Evolutionary conservation across 73 alveolate species (phyloP).

Genomic region (Tetrahymena thermophila): DNA sequence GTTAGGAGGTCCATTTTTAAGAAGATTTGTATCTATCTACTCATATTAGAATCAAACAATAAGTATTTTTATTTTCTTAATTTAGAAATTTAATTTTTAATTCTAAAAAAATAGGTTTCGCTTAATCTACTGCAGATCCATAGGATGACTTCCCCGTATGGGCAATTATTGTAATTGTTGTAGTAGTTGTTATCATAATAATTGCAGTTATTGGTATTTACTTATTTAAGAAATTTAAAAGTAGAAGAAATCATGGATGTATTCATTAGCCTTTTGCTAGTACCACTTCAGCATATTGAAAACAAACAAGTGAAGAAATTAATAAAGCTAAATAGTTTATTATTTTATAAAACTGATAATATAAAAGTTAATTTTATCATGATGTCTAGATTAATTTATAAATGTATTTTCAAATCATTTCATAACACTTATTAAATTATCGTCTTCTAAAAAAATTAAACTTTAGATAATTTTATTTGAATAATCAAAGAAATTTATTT

Average conservation of each 20-base stretch:
- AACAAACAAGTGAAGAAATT: too few relatives aligned
- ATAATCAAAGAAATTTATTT: too few relatives aligned
- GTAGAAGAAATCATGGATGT: not conserved
- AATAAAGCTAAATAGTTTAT: too few relatives aligned
- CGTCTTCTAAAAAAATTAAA: too few relatives aligned
- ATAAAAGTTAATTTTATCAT: too few relatives aligned
- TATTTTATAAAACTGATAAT: too few relatives aligned
- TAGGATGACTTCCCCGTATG: not conserved
- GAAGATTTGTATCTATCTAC: not conserved
- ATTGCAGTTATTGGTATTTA: not conserved
- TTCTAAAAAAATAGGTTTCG: not conserved
- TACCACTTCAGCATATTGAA: too few relatives aligned
- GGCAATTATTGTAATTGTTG: not conserved
- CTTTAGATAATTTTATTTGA: too few relatives aligned
- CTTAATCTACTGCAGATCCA: not conserved
- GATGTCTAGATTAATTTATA: too few relatives aligned
- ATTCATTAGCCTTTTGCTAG: too few relatives aligned
- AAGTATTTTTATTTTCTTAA: not conserved
- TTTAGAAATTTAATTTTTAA: not conserved
- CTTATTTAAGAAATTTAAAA: not conserved
- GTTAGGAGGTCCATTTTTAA: not conserved
- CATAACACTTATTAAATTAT: too few relatives aligned
- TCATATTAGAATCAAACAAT: not conserved
- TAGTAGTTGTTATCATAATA: not conserved
- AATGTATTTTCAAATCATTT: too few relatives aligned